Evolutionary conservation across 2,329 filamentous ascomycete species (phyloP).

Genomic region (Colletotrichum horii): DNA sequence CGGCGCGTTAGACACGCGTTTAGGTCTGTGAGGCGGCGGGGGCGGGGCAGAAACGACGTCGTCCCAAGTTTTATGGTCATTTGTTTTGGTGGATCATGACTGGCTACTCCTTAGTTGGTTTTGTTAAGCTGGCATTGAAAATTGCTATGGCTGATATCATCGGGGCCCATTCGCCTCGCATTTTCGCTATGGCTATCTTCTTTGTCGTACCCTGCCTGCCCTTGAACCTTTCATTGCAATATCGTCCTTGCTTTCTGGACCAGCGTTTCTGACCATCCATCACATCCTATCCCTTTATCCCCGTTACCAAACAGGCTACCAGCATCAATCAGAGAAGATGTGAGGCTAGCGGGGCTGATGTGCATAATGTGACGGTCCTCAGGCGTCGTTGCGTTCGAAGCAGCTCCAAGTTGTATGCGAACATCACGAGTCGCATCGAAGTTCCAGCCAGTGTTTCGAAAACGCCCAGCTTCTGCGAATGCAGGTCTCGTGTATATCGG

Average conservation of each 20-base stretch:
- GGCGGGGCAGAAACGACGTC: slow-evolving; percentile 5
- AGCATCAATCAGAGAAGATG: not conserved
- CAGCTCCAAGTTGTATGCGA: not conserved
- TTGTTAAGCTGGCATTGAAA: not conserved
- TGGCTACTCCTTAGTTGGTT: not conserved
- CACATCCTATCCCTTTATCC: not conserved
- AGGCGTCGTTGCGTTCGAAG: not conserved
- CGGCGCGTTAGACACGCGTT: not conserved
- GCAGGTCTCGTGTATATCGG: no score
- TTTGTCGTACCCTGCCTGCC: not conserved
- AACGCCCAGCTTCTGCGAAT: no score
- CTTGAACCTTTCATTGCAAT: not conserved
- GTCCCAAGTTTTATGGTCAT: not conserved
- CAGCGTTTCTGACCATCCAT: not conserved
- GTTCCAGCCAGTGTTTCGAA: no score
- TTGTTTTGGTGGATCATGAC: not conserved
- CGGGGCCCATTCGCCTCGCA: not conserved
- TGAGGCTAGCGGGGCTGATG: not conserved
- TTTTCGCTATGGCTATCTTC: not conserved
- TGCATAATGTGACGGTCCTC: not conserved
- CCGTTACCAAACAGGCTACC: not conserved
- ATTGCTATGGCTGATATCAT: not conserved
- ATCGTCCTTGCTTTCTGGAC: not conserved
- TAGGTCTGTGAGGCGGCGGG: not conserved
- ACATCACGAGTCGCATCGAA: not conserved